Percentiles rank a stretch among this genome's conserved stretches.
phyloP scores from a whole-genome alignment of 2,329 filamentous ascomycete genomes.

The Zarea fungicola region DNA sequence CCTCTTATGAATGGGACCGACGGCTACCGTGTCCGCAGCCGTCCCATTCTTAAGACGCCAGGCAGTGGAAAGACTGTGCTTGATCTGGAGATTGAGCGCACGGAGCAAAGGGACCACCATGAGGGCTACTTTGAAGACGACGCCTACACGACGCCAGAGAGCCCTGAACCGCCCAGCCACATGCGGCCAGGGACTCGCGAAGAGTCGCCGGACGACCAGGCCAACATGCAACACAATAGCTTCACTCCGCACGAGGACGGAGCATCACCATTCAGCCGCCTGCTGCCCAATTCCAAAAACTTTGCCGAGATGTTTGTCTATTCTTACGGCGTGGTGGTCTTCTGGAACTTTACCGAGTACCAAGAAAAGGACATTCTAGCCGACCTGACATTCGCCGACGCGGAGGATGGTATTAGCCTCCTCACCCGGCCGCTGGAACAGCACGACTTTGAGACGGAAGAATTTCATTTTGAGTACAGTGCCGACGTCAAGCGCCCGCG shows the following conservation, averaged over 20 bases:
- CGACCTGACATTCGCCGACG: slow-evolving; percentile 83
- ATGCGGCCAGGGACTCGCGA: slow-evolving; percentile 27
- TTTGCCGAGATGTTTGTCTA: slow-evolving; percentile 97
- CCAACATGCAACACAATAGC: slow-evolving; percentile 22
- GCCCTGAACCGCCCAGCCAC: slow-evolving; percentile 26
- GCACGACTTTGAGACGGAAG: slow-evolving; percentile 92
- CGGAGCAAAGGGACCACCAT: slow-evolving; percentile 81
- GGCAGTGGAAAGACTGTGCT: slow-evolving; percentile 84
- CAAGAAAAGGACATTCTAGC: slow-evolving; percentile 96
- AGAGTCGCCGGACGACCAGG: slow-evolving; percentile 21
- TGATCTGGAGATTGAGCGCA: slow-evolving; percentile 93
- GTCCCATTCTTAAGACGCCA: slow-evolving; percentile 85
- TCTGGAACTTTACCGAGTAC: slow-evolving; percentile 96
- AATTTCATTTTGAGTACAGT: slow-evolving; percentile 98
- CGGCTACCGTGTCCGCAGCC: slow-evolving; percentile 82
- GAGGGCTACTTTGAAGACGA: slow-evolving; percentile 86
- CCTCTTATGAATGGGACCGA: slow-evolving; percentile 81
- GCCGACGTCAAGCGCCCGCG: slow-evolving; percentile 77
- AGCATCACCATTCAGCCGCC: slow-evolving; percentile 49
- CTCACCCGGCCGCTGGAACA: slow-evolving; percentile 77
- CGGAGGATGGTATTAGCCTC: slow-evolving; percentile 59
- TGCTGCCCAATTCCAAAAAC: slow-evolving; percentile 66
- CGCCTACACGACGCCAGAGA: slow-evolving; percentile 39
- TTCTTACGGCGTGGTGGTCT: slow-evolving; percentile 93
- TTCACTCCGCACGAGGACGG: slow-evolving; percentile 33